Evolutionary conservation across 441 rosid species (phyloP), one percentile per base, ranked within the genome.

Genomic region (Adansonia gregorii): DNA sequence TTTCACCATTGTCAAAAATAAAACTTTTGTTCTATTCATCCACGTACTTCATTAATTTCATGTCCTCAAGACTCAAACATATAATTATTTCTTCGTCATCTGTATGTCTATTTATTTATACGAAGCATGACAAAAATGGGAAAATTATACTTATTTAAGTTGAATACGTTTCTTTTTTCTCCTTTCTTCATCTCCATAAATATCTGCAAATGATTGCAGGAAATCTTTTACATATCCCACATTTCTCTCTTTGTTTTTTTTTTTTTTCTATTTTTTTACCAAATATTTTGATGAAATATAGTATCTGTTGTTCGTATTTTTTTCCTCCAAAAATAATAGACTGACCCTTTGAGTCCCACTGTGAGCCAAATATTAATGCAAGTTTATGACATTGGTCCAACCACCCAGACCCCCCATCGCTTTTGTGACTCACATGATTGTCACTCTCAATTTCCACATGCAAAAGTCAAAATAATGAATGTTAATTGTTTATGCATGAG

Each of bases 151-250:
- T 27, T 27, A 27, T 27, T 27, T 1, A 27, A 39, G 43, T 39
- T 39, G 43, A 39, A 39, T 39, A 39, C 6, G 43, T 39, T 39
- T 39, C 14, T 19, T 6, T 55, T n/a, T 55, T 55, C 3, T 11
- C 11, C 10, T 27, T 48, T 48, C 2, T 12, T 12, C 14, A 48
- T 12, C 52, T 8, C 52, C 52, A 48, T 27, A 27, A 27, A 27
- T 39, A 45, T 45, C 8, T 45, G 9, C 48, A 61, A 27, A 61
- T 61, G 66, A 61, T 61, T 27, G 43, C 24, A 22, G 41, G 15
- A 60, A 60, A 60, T 60, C 66, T 60, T 24, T 24, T 60, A 60
- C 66, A 60, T 24, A 63, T 63, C 67, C 67, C 67, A 27, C 43
- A 35, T 15, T 67, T 67, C 5, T 67, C 22, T 65, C 19, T 41